Conservation (phyloP, 2,329 filamentous ascomycete genomes). For the Ceratocystis ficicola region DNA sequence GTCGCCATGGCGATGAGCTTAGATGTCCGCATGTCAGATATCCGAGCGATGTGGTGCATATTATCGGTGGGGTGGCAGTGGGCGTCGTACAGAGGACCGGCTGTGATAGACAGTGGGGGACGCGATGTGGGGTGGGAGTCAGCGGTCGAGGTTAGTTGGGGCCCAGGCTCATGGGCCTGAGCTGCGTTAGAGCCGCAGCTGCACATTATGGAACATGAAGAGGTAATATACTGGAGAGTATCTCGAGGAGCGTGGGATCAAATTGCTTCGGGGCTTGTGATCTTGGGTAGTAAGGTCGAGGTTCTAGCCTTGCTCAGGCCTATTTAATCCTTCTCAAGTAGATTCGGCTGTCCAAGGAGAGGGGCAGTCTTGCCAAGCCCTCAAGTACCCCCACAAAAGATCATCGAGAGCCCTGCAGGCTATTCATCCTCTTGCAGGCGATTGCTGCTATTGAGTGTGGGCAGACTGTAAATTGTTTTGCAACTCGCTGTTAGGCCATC, state of each 20-base stretch:
- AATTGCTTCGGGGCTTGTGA: no score
- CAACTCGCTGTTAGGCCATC: no score
- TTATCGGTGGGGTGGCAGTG: constrained; percentile 79
- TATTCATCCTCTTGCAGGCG: no score
- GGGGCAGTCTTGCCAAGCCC: no score
- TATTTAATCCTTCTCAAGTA: no score
- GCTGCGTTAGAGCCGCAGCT: neutral
- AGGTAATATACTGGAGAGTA: neutral
- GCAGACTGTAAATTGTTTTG: no score
- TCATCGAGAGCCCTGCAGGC: no score
- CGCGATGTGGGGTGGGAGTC: neutral
- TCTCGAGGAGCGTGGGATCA: neutral
- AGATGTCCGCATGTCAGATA: constrained; percentile 53
- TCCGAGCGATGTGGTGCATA: constrained; percentile 46
- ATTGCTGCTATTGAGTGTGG: no score
- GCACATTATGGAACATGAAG: neutral
- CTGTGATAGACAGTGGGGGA: neutral
- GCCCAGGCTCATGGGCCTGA: neutral
- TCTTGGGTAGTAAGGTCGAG: no score
- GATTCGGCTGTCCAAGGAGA: no score
- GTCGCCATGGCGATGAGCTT: constrained; percentile 67
- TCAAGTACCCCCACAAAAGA: no score
- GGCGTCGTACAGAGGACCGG: constrained; percentile 56
- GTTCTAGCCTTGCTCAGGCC: no score
- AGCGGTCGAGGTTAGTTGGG: neutral